phyloP scores from a whole-genome alignment of 2,329 filamentous ascomycete genomes.

The Bipolaris oryzae region DNA sequence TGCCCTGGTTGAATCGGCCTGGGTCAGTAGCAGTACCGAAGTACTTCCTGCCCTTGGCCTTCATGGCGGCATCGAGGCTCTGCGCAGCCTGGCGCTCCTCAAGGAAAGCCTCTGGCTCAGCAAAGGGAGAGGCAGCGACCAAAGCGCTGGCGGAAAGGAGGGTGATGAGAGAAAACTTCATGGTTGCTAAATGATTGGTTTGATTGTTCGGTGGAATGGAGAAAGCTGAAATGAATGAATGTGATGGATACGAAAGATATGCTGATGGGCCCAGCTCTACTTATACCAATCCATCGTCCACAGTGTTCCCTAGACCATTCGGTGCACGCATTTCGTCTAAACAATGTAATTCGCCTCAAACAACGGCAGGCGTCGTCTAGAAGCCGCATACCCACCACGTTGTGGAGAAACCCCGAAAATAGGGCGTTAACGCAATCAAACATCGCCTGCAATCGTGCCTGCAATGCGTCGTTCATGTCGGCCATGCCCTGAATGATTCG shows the following conservation, averaged over 20 bases:
- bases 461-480: not conserved
- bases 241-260: not conserved
- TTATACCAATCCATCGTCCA: constrained; percentile 7
- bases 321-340: not conserved
- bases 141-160: constrained; percentile 39
- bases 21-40: constrained; percentile 66
- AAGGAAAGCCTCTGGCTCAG: constrained; percentile 38
- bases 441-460: not conserved
- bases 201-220: not conserved
- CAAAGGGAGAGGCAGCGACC: constrained; percentile 35
- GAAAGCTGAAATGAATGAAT: constrained; percentile 1
- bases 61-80: constrained; percentile 64
- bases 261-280: not conserved
- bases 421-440: constrained; percentile 1
- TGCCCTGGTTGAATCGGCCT: constrained; percentile 57
- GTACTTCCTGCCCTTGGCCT: constrained; percentile 70
- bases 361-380: not conserved
- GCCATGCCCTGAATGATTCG: not conserved
- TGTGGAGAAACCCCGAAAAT: not conserved
- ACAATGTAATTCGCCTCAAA: not conserved
- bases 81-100: constrained; percentile 42
- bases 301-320: constrained; percentile 3
- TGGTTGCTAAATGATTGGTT: constrained; percentile 15
- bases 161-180: constrained; percentile 42
- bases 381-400: not conserved